A percentile compares a stretch with the other conserved stretches of the same genome.
These are phyloP conservation scores for Primulina huaijiensis DNA, from an alignment of 257 asterid genomes.

Conservation along the genomic window DNA sequence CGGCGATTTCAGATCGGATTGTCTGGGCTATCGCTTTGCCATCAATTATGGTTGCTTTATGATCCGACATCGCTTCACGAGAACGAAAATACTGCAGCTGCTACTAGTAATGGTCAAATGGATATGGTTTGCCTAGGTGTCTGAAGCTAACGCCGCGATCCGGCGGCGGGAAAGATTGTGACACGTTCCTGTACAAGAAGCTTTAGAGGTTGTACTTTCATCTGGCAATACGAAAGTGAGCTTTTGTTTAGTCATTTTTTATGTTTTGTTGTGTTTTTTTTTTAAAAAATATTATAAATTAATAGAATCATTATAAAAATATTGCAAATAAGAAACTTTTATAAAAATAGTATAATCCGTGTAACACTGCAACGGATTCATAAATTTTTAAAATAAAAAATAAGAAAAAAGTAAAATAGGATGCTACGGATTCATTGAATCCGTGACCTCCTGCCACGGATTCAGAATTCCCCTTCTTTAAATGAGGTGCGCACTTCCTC, in stretches of 20 bases:
- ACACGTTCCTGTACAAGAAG: neutral
- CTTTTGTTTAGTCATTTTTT: neutral
- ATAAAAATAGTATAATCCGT: too few relatives aligned
- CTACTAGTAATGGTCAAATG: neutral
- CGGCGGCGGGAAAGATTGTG: neutral
- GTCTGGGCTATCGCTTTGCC: constrained; percentile 79
- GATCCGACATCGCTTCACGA: constrained; percentile 54
- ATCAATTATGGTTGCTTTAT: constrained; percentile 62
- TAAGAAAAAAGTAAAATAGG: too few relatives aligned
- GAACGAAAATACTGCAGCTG: neutral
- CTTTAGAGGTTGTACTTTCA: neutral
- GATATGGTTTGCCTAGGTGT: neutral
- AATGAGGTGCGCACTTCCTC: too few relatives aligned
- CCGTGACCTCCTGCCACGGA: too few relatives aligned
- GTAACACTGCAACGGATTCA: too few relatives aligned
- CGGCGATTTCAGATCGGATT: constrained; percentile 67
- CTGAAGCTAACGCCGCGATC: neutral
- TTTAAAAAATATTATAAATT: too few relatives aligned
- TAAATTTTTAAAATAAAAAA: too few relatives aligned
- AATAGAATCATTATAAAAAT: too few relatives aligned
- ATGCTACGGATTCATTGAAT: too few relatives aligned
- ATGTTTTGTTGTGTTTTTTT: too few relatives aligned
- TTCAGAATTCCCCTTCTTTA: too few relatives aligned
- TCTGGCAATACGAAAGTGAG: neutral
- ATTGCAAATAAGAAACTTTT: too few relatives aligned